phyloP scores from a whole-genome alignment of 805 yeast genomes.

The Ogataea trehalophila region DNA sequence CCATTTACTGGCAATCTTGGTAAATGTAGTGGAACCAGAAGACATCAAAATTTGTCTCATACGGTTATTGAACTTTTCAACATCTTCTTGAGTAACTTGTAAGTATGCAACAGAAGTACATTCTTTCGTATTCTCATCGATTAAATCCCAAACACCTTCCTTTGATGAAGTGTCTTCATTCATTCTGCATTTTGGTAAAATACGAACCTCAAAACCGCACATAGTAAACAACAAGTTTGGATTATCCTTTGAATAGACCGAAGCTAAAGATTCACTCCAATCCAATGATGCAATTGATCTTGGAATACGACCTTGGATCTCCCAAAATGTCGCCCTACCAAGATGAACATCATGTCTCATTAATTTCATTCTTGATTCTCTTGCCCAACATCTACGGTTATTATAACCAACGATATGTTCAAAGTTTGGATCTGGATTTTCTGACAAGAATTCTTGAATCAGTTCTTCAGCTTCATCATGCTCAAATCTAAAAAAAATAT shows the following conservation, averaged over 20 bases:
- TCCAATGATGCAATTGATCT: constrained; percentile 61
- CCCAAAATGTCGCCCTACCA: constrained; percentile 93
- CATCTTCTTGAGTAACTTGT: constrained; percentile 76
- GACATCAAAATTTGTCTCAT: constrained; percentile 90
- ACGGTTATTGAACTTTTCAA: constrained; percentile 74
- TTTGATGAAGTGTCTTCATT: constrained; percentile 46
- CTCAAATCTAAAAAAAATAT: constrained; percentile 70
- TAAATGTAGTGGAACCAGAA: constrained; percentile 92
- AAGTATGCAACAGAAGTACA: constrained; percentile 85
- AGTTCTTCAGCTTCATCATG: constrained; percentile 72
- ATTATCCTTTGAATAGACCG: constrained; percentile 87
- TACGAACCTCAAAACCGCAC: constrained; percentile 94
- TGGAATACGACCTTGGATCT: constrained; percentile 75
- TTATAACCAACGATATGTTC: constrained; percentile 82
- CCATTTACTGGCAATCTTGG: constrained; percentile 94
- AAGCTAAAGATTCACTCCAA: constrained; percentile 79
- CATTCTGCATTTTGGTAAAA: constrained; percentile 67
- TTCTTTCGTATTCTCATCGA: constrained; percentile 67
- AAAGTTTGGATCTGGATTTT: constrained; percentile 90
- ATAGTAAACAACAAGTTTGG: constrained; percentile 83
- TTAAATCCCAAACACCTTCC: constrained; percentile 92
- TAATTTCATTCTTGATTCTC: constrained; percentile 84
- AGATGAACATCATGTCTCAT: constrained; percentile 88
- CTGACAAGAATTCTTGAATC: constrained; percentile 68
- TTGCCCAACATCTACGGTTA: constrained; percentile 92